A percentile compares a stretch with the other conserved stretches of the same genome.
phyloP scores from a whole-genome alignment of 495 filamentous ascomycete genomes.

The Neurospora tetrasperma region DNA sequence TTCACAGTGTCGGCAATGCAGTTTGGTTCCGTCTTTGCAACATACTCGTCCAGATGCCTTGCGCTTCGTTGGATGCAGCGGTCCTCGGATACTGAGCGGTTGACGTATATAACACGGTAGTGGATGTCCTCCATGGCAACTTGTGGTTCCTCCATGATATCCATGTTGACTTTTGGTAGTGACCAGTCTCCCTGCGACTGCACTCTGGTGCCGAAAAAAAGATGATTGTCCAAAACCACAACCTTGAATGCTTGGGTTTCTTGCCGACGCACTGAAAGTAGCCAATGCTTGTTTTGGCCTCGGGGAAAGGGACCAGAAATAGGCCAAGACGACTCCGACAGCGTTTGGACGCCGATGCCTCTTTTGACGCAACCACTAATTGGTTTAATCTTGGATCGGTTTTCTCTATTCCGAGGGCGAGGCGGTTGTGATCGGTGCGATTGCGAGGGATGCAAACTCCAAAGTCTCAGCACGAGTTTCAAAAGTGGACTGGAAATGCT shows the following conservation, averaged over 20 bases:
- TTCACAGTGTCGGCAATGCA: conserved; percentile 37
- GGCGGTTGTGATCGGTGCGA: background rate
- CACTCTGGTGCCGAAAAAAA: background rate
- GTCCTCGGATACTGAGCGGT: conserved; percentile 59
- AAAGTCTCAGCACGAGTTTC: background rate
- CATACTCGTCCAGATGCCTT: background rate
- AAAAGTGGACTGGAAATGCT: background rate
- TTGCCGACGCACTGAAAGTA: background rate
- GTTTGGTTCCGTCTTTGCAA: conserved; percentile 18
- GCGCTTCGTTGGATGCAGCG: conserved; percentile 20
- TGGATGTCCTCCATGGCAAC: conserved; percentile 53
- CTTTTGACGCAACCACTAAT: background rate
- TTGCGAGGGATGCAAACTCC: background rate
- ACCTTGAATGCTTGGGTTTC: background rate
- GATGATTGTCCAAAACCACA: background rate
- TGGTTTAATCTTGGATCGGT: background rate
- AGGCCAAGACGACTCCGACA: background rate
- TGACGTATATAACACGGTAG: conserved; percentile 77
- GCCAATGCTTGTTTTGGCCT: background rate
- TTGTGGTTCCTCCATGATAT: background rate
- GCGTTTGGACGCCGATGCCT: background rate
- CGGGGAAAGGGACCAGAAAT: background rate
- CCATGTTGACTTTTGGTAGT: conserved; percentile 25
- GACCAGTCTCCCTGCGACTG: conserved; percentile 37
- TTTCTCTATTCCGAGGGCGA: background rate